Evolutionary conservation across 306 rosid genomes (phyloP), one percentile per base, ranked within the genome.

Genomic region (Carpinus viminea): DNA sequence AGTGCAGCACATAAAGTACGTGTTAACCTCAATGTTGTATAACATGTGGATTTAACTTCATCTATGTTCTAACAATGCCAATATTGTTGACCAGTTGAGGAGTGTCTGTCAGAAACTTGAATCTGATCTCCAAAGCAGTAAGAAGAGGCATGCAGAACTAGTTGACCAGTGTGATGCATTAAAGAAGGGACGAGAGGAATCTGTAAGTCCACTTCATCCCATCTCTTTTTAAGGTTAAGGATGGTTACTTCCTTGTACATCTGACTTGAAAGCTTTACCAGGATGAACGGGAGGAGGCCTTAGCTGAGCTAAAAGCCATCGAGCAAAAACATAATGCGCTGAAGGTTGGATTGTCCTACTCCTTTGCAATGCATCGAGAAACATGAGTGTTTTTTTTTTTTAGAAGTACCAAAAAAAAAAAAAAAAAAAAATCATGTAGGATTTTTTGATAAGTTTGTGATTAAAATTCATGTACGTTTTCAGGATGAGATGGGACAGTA

Each of bases 151-250:
- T 59, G 83, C 60, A 26, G 90, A 95, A 72, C 98, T 91, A 72
- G 84, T 81, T 75, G 91, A 88, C 66, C 97, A 90, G 79, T 84
- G 88, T 64, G 84, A 90, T 74, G 87, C 70, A 2, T 81, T 92
- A 28, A 92, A 91, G 93, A 90, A 85, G 80, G 98, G 98, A 62
- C 80, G 98, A 80, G 98, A 95, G 85, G 97, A 90, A 73, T 91
- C 98, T 79, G 98, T 91, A 81, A 90, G 98, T 84, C 41, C 28
- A 20, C 65, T 80, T 55, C 80, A 76, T 53, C 45, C 62, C 26
- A 1, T 78, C 43, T 59, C 75, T 80, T 66, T 15, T 54, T 12
- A 20, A 76, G 77, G 74, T 76, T 10, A 61, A 61, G 34, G 72
- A 11, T 79, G 18, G 64, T 55, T 26, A 26, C 53, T 73, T 57